Base-by-base conservation (phyloP, 2,329 filamentous ascomycete species). In the Fusarium sp. region DNA sequence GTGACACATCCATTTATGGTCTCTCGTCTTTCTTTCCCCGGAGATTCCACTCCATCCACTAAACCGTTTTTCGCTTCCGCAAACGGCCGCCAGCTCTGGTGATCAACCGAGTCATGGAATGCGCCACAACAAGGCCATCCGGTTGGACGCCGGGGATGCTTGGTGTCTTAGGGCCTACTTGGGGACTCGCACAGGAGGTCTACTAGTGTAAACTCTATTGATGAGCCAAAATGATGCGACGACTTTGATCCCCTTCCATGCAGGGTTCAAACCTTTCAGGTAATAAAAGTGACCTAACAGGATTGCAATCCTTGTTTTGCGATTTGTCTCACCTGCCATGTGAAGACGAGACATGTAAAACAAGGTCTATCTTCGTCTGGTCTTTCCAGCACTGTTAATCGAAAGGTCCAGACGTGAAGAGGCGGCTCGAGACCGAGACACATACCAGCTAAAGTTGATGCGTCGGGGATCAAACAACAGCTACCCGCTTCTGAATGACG, bases 141-240 rank as follows among this genome's bases (percentile, higher is more conserved):
- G 43, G 26, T 51, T 59, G 45, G 51, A 31, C 30, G 23, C 21
- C 25, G 41, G 30, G 25, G 54, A 25, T n/a, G 31, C 34, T 19
- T n/a, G 12, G 11, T 21, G n/a, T 16, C 8, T 18, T 10, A 23
- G 21, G 23, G 8, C 2, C 37, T 19, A 6, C 21, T 37, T 65
- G 30, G 12, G 21, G 59, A 18, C 21, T n/a, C 18, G 34, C 18
- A 37, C 31, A 37, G 34, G 34, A 37, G 18, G 5, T 37, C 0
- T 23, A 9, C 37, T 65, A 60, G 62, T 10, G 7, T 9, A 26
- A 65, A 65, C 53, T 60, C 21, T 65, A 59, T 53, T 64, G 16
- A 26, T 11, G 14, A 30, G 42, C 37, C 25, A 56, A 45, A 54
- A 41, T 50, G 23, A 49, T 23, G 16, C 31, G 51, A 28, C 34